Conservation (phyloP, 1,139 yeast species). For the Pneumocystis carinii region DNA sequence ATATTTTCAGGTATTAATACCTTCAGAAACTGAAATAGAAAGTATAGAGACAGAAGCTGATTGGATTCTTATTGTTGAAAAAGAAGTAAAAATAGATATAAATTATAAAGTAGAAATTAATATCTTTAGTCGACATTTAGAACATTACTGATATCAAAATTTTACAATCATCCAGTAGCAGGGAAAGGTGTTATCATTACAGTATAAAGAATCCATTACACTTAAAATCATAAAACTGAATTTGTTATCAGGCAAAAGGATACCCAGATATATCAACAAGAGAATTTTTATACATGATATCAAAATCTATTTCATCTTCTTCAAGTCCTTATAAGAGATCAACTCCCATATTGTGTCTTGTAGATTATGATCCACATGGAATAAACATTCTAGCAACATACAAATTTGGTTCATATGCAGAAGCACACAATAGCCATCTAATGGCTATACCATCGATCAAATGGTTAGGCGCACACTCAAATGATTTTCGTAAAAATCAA, state of each 20-base stretch:
- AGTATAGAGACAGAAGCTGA: conserved; percentile 11
- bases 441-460: conserved; percentile 14
- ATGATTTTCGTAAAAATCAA: not conserved
- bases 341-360: conserved; percentile 35
- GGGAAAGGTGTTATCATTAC: conserved; percentile 14
- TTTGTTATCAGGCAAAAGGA: conserved; percentile 38
- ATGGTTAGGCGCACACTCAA: conserved; percentile 24
- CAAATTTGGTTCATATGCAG: conserved; percentile 20
- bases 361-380: conserved; percentile 61
- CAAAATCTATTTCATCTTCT: conserved; percentile 1
- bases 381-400: conserved; percentile 40
- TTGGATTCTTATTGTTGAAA: conserved; percentile 45
- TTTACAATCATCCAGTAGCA: conserved; percentile 7
- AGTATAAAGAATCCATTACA: conserved; percentile 6
- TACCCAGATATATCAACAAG: conserved; percentile 58
- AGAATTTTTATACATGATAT: conserved; percentile 35
- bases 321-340: conserved; percentile 21
- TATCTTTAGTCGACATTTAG: conserved; percentile 13
- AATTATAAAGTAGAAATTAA: not conserved
- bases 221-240: not conserved
- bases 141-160: conserved; percentile 13
- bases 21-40: not conserved
- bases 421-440: conserved; percentile 13
- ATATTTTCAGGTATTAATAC: not conserved
- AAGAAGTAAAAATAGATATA: conserved; percentile 31